A percentile compares a stretch with the other conserved stretches of the same genome.
Evolutionary conservation across 1,284 basidiomycete species (phyloP).

Genomic region (Hypsizygus ulmarius): DNA sequence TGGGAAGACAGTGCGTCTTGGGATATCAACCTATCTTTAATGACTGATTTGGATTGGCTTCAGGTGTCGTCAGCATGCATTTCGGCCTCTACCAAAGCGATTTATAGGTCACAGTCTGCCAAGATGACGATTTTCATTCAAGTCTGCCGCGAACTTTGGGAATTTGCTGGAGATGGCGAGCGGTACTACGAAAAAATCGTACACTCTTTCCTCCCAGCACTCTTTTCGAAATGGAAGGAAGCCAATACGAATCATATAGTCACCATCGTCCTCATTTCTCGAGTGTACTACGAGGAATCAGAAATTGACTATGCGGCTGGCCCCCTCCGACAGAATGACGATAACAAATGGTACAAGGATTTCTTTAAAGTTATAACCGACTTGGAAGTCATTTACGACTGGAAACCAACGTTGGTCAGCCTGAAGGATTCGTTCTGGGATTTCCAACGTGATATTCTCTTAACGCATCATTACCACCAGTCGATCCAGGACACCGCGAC

Average conservation of each 20-base stretch:
- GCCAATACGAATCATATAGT: constrained; percentile 90
- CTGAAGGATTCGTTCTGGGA: constrained; percentile 88
- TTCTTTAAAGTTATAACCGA: constrained; percentile 96
- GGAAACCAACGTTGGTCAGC: constrained; percentile 82
- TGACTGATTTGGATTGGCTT: constrained; percentile 1
- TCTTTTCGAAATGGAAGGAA: constrained; percentile 82
- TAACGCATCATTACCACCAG: constrained; percentile 83
- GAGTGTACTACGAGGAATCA: constrained; percentile 86
- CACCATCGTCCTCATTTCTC: constrained; percentile 92
- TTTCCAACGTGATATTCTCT: constrained; percentile 84
- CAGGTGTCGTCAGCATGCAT: constrained; percentile 82
- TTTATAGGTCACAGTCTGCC: constrained; percentile 90
- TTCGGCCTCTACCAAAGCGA: constrained; percentile 80
- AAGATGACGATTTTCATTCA: constrained; percentile 94
- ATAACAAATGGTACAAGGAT: constrained; percentile 88
- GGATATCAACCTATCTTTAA: neutral
- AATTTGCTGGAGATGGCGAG: constrained; percentile 96
- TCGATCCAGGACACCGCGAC: constrained; percentile 43
- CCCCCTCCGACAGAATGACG: constrained; percentile 70
- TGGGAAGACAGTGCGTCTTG: constrained; percentile 52
- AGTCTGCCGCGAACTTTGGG: constrained; percentile 94
- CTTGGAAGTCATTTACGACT: constrained; percentile 84
- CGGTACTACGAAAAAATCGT: constrained; percentile 96
- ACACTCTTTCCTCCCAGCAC: constrained; percentile 85
- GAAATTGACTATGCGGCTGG: constrained; percentile 80